Evolutionary conservation across 768 basidiomycete species (phyloP), one percentile per base, ranked within the genome.

Genomic region (Tylopilus intermedius): DNA sequence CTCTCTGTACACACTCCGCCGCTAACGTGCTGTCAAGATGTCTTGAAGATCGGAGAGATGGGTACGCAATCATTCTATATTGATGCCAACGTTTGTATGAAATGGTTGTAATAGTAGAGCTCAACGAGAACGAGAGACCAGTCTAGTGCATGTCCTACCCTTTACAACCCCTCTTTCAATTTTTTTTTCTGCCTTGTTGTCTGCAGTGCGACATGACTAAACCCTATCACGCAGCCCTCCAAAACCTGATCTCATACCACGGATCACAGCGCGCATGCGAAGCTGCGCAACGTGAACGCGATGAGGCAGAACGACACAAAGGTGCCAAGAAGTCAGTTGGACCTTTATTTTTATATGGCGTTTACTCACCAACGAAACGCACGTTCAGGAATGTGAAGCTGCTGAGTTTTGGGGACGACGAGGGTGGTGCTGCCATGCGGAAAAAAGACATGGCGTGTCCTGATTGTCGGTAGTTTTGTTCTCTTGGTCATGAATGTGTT

Each of bases 21-120:
- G 29, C 51, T 45, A 21, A 60, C 52, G 27, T 27, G 0, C 15
- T 9, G 3, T 11, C 14, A 50, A 95, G 93, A 96, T 72, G 93
- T 88, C 2, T 71, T 94, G 71, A 94, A 94, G 69, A 93, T 96
- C 37, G 90, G 91, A 3, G 85, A 90, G 66, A 79, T 90, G 74
- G 92, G 91, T 92, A 67, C 53, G 82, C 65, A 33, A 46, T 14
- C 6, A 13, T 35, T 8, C 29, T 32, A 21, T 29, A 14, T 21
- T 24, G 9, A 32, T 24, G 10, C n/a, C 27, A 8, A 48, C 18
- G 18, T 21, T 10, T 6, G 3, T 47, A 51, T 30, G 24, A 24
- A 21, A 42, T 38, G 14, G 15, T 24, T 14, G 32, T 38, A 26
- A 22, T 58, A 90, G 89, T 58, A 90, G 89, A 93, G 69, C 74